Evolutionary conservation across 768 basidiomycete genomes (phyloP).

Genomic region (Mycena galericulata): DNA sequence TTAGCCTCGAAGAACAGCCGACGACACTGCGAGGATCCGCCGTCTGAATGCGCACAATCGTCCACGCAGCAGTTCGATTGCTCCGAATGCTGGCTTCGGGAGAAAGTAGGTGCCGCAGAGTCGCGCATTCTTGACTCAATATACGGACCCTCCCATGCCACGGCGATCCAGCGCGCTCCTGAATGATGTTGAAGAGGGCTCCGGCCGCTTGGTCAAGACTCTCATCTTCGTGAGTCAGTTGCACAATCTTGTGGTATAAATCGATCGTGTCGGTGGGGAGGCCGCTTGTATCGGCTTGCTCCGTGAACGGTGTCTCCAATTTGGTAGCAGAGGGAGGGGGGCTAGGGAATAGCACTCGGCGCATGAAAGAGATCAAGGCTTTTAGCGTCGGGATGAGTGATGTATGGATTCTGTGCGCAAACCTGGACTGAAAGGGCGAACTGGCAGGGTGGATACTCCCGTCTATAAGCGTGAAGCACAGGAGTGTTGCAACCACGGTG

Average conservation of each 20-base stretch:
- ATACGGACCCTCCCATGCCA: not conserved
- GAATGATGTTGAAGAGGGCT: conserved; percentile 3
- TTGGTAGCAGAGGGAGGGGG: not conserved
- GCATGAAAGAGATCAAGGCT: not conserved
- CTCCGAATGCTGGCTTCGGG: conserved; percentile 11
- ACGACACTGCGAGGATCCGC: conserved; percentile 5
- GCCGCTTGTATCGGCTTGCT: not conserved
- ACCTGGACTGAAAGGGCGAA: conserved; percentile 2
- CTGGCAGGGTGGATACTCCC: not conserved
- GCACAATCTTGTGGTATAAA: conserved; percentile 5
- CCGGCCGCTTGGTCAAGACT: conserved; percentile 12
- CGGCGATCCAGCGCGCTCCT: not conserved
- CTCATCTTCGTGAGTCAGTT: conserved; percentile 8
- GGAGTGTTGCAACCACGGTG: not conserved
- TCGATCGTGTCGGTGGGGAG: not conserved
- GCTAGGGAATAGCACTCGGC: not conserved
- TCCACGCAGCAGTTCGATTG: conserved; percentile 4
- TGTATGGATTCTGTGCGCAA: not conserved
- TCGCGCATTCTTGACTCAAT: not conserved
- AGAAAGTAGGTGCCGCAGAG: conserved; percentile 4
- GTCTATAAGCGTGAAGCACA: conserved; percentile 4
- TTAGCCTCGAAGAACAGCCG: not conserved
- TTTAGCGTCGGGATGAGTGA: not conserved
- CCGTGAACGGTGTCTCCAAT: not conserved
- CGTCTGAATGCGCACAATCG: not conserved